Percentiles rank a stretch among this genome's conserved stretches.
Evolutionary conservation across 257 asterid species (phyloP).

Genomic region (Nicotiana sylvestris): DNA sequence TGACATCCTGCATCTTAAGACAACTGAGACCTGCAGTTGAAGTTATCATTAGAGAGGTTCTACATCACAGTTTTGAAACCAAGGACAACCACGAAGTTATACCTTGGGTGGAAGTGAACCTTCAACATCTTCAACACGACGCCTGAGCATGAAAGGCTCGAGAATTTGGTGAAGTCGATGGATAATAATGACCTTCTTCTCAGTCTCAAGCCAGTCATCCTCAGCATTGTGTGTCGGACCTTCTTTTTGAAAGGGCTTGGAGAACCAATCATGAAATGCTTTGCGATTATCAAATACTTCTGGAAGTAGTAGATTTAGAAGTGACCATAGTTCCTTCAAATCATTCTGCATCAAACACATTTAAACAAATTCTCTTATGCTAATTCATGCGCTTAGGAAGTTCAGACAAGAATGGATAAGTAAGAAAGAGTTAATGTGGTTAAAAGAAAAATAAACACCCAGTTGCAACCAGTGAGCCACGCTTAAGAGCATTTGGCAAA

Average conservation of each 20-base stretch:
- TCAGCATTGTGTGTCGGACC: conserved; percentile 73
- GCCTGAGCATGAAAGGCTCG: conserved; percentile 99
- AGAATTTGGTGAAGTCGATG: conserved; percentile 97
- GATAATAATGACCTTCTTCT: conserved; percentile 94
- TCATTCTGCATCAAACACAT: conserved; percentile 70
- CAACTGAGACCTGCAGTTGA: conserved; percentile 81
- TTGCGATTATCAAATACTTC: conserved; percentile 95
- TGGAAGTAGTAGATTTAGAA: conserved; percentile 89
- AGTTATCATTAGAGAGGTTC: conserved; percentile 29
- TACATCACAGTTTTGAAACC: conserved; percentile 6
- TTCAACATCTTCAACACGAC: conserved; percentile 99
- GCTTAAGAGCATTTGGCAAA: not conserved
- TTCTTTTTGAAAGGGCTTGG: conserved; percentile 97
- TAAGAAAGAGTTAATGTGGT: not conserved
- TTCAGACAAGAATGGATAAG: not conserved
- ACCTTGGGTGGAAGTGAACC: conserved; percentile 99
- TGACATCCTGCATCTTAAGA: conserved; percentile 93
- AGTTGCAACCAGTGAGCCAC: not conserved
- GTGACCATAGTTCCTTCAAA: conserved; percentile 99
- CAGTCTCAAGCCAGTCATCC: conserved; percentile 99
- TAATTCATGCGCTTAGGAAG: not conserved
- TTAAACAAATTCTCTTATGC: not conserved
- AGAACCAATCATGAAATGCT: conserved; percentile 99
- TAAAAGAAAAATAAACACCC: not conserved
- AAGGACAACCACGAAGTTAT: conserved; percentile 19